Evolutionary conservation across 257 asterid species (phyloP), one percentile per base, ranked within the genome.

Genomic region (Solanum ossicruentum): DNA sequence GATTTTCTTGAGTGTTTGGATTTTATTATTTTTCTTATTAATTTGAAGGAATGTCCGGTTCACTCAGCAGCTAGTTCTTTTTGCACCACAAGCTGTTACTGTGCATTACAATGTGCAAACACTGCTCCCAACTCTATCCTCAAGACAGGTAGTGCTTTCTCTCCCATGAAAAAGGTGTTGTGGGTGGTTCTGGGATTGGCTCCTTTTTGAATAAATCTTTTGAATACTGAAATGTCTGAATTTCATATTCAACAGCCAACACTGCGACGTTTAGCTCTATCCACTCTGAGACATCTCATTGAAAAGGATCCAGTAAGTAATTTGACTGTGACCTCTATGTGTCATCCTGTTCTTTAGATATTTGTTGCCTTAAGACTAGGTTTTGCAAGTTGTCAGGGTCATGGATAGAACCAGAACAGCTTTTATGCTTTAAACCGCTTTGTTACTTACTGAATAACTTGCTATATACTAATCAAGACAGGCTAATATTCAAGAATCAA

Each of bases 241-340:
- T 81, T 86, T 89, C 61, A 56, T 87, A 83, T 86, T 61, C 90
- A 87, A 85, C 94, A 97, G 99, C 99, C 99, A 28, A 91, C 94
- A 80, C 94, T 97, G 91, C 91, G 98, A 84, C 95, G 92, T 89
- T 93, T 95, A 77, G 99, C 99, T 89, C 89, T 97, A 69, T 93
- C 97, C 86, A 97, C 99, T 83, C 92, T 97, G 83, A 91, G 99
- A 52, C 99, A 97, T 92, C 99, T 97, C 75, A 91, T 97, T 87
- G 99, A 97, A 88, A 97, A 95, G 89, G 99, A 97, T 87, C 97
- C 98, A 94, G 99, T 97, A 83, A 92, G 99, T 92, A 86, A 55
- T 84, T 69, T 70, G 85, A 61, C 73, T 85, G 43, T 75, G 58
- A 75, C 43, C 55, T 67, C 55, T 63, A 57, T 85, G 51, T 51